Base-by-base conservation (phyloP, 208 protist genomes). In the Wallacemonas collosoma region DNA sequence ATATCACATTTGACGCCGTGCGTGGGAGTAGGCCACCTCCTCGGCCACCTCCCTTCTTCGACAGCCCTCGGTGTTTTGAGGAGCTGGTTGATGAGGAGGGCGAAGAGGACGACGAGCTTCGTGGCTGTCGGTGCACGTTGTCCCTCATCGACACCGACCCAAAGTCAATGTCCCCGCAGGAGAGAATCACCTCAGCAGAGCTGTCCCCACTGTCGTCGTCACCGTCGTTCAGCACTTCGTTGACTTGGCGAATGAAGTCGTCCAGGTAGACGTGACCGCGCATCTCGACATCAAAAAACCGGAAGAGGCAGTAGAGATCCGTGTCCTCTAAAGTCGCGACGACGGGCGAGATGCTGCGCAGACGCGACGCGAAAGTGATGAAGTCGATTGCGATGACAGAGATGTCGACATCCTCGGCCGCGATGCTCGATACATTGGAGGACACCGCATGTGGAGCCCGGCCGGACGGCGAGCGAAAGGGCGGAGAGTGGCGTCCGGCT, bases 271-370 rank as follows among this genome's bases (percentile, higher is more conserved):
- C 86, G 69, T 93, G 86, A 14, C 90, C 90, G 50, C 56, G 58
- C 72, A 80, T 74, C 14, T 82, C 75, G 7, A 68, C 48, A 56
- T 95, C 90, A 44, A 95, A 86, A 71, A 88, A 91, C 56, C 74
- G 76, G 71, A 95, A 95, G 44, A 95, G 71, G 7, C 77, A 79
- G 77, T 91, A 93, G 41, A 93, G 75, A 64, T 88, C 86, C 63
- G 83, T 81, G 71, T 93, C 87, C 71, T 93, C 86, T 71, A 95
- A 73, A 11, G 76, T 69, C 12, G 90, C 86, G 3, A 83, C 82
- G 6, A 80, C 80, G 17, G 79, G 79, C 2, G 87, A 93, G 8
- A 90, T 53, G 1, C 74, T 71, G 36, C 87, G 87, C 6, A 95
- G 68, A 39, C 81, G 79, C n/a, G 79, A 83, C 4, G 80, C 85